Evolutionary conservation across 805 yeast genomes (phyloP), one percentile per base, ranked within the genome.

Genomic region (Ogataea saltuana): DNA sequence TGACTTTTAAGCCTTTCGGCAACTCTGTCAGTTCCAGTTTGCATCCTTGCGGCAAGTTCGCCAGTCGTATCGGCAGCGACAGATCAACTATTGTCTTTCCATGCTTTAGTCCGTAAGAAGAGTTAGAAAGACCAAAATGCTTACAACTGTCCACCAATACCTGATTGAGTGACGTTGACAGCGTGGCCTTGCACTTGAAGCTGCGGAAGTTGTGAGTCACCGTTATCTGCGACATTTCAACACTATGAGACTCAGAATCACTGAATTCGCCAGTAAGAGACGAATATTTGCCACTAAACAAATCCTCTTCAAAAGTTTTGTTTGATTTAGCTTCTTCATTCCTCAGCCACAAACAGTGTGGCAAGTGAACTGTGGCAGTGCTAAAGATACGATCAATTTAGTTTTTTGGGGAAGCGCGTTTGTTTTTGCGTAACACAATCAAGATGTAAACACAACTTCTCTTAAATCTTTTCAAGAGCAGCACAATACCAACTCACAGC

Each of bases 21-120:
- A 31, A 23, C 21, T 41, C 44, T 3, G 33, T 39, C 32, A 74
- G 48, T 6, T 58, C 57, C 26, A 76, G 42, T 33, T 71, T 75
- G 13, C 67, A 70, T 10, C 80, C 80, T 5, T 65, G 58, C 2
- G 78, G 74, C 15, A 76, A 48, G 39, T 70, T 69, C 12, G 70
- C 51, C 13, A 74, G 52, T 44, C 79, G 61, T 46, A 70, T 55
- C 1, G 80, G 79, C 25, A 74, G 45, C 26, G 70, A 64, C 12
- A 65, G 48, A 4, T 72, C 67, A 16, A 75, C 40, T 6, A 53
- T 51, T 1, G 55, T 56, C 25, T 55, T 61, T 4, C 67, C 65
- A 42, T 71, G 69, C 20, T 41, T 48, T 18, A 54, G 44, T 17
- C 44, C 37, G 34, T 41, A 42, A 0, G 26, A 20, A 18, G 39